phyloP scores from a whole-genome alignment of 2,329 filamentous ascomycete species.

The Cladosporium phlei region DNA sequence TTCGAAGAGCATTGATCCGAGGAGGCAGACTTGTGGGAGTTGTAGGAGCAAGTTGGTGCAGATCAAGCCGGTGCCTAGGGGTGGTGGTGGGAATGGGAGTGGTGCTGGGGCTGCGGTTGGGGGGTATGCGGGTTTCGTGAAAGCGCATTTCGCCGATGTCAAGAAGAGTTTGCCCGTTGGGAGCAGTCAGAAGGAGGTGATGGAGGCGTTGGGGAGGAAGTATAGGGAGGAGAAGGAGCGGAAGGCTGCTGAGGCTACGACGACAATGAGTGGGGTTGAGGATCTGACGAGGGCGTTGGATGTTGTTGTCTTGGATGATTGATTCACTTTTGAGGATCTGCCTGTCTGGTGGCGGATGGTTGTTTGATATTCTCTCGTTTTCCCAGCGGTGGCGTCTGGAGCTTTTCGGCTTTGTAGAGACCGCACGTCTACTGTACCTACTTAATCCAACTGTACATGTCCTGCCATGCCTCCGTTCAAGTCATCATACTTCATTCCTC shows the following conservation, averaged over 20 bases:
- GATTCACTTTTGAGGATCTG: too few species aligned
- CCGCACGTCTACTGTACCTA: too few species aligned
- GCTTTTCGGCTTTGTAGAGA: too few species aligned
- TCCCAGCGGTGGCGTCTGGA: too few species aligned
- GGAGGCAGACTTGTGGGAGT: slow-evolving; percentile 67
- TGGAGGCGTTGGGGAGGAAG: slow-evolving; percentile 60
- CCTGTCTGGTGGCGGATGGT: too few species aligned
- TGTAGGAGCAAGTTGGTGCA: slow-evolving; percentile 68
- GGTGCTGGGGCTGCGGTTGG: slow-evolving; percentile 30
- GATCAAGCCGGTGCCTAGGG: slow-evolving; percentile 69
- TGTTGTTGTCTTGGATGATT: slow-evolving; percentile 21
- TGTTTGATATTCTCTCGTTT: too few species aligned
- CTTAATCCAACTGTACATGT: too few species aligned
- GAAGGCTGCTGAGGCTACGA: slow-evolving; percentile 2
- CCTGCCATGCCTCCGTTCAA: too few species aligned
- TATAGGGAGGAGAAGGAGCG: slow-evolving; percentile 51
- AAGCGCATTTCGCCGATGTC: slow-evolving; percentile 61
- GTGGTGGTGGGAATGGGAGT: slow-evolving; percentile 38
- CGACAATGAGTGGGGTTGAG: slow-evolving; percentile 14
- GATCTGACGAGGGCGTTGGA: slow-evolving; percentile 19
- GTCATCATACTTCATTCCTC: neutral
- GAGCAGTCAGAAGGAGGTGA: slow-evolving; percentile 60
- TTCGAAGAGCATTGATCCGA: slow-evolving; percentile 74
- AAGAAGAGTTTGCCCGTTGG: slow-evolving; percentile 52
- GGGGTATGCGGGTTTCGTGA: slow-evolving; percentile 59